Evolutionary conservation across 495 filamentous ascomycete species (phyloP).

Genomic region (Viridothelium virens): DNA sequence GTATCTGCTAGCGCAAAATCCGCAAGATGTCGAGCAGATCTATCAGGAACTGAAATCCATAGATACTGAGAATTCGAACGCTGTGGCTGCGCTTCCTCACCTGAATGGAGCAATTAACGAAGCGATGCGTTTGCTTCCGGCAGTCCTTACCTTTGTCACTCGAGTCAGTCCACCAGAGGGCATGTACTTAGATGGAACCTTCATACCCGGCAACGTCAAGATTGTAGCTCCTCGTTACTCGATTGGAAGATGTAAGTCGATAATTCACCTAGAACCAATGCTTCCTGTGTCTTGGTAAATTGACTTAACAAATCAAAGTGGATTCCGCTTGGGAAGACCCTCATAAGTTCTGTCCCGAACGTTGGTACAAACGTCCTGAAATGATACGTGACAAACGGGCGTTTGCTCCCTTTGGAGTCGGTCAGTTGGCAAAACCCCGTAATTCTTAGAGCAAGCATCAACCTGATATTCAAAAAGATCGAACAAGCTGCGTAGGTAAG

Average conservation of each 20-base stretch:
- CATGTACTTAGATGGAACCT: slow-evolving; percentile 38
- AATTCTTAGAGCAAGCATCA: not conserved
- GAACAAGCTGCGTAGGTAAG: slow-evolving; percentile 37
- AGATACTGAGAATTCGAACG: not conserved
- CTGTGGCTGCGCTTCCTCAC: slow-evolving; percentile 15
- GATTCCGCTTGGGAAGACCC: not conserved
- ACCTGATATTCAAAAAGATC: not conserved
- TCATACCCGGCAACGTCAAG: slow-evolving; percentile 40
- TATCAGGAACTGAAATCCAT: not conserved
- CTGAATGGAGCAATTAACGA: slow-evolving; percentile 50
- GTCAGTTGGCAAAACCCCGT: slow-evolving; percentile 25
- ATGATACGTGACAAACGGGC: slow-evolving; percentile 41
- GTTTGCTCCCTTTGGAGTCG: slow-evolving; percentile 44
- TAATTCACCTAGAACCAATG: not conserved
- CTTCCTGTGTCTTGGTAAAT: not conserved
- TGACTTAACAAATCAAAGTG: not conserved
- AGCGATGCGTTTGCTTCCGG: slow-evolving; percentile 47
- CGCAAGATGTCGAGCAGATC: not conserved
- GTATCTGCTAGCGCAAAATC: slow-evolving; percentile 21
- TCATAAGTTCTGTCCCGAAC: slow-evolving; percentile 31
- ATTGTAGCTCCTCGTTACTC: slow-evolving; percentile 41
- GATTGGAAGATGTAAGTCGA: slow-evolving; percentile 37
- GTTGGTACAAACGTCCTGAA: slow-evolving; percentile 44
- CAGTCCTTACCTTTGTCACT: slow-evolving; percentile 42
- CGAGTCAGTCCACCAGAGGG: slow-evolving; percentile 43